phyloP scores from a whole-genome alignment of 2,329 filamentous ascomycete genomes.

The Sphaerulina populicola region DNA sequence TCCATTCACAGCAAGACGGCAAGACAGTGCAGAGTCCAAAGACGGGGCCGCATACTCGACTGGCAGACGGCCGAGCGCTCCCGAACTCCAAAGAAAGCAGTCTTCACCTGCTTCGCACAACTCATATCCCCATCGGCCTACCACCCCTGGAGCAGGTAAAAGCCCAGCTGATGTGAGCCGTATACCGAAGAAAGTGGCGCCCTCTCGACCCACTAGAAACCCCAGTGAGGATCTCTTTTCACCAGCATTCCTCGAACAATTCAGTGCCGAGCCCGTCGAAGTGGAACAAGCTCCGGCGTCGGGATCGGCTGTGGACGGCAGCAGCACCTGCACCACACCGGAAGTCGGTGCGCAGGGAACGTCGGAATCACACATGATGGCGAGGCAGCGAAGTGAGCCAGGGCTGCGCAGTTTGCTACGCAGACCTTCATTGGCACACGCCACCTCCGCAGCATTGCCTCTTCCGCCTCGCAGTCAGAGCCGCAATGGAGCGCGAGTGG shows the following conservation, averaged over 20 bases:
- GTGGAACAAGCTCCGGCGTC: slow-evolving; percentile 1
- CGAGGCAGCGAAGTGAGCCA: slow-evolving; percentile 19
- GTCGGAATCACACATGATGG: slow-evolving; percentile 5
- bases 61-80: slow-evolving; percentile 16
- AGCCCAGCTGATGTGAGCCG: slow-evolving; percentile 1
- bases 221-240: slow-evolving; percentile 27
- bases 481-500: slow-evolving; percentile 20
- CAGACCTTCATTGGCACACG: slow-evolving; percentile 13
- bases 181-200: slow-evolving; percentile 20
- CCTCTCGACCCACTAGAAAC: slow-evolving; percentile 26
- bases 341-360: neutral
- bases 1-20: slow-evolving; percentile 45
- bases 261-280: slow-evolving; percentile 24
- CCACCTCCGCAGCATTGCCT: slow-evolving; percentile 3
- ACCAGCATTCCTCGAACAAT: slow-evolving; percentile 23
- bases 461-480: slow-evolving; percentile 19
- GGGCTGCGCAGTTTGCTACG: slow-evolving; percentile 11
- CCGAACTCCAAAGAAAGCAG: slow-evolving; percentile 6
- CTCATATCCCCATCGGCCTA: slow-evolving; percentile 11
- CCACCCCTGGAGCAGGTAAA: slow-evolving; percentile 2
- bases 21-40: slow-evolving; percentile 15
- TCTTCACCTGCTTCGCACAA: slow-evolving; percentile 12
- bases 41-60: slow-evolving; percentile 4
- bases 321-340: slow-evolving; percentile 16
- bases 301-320: slow-evolving; percentile 3